A percentile compares a stretch with the other conserved stretches of the same genome.
phyloP scores from a whole-genome alignment of 768 basidiomycete genomes.

The Pleurotus djamor region DNA sequence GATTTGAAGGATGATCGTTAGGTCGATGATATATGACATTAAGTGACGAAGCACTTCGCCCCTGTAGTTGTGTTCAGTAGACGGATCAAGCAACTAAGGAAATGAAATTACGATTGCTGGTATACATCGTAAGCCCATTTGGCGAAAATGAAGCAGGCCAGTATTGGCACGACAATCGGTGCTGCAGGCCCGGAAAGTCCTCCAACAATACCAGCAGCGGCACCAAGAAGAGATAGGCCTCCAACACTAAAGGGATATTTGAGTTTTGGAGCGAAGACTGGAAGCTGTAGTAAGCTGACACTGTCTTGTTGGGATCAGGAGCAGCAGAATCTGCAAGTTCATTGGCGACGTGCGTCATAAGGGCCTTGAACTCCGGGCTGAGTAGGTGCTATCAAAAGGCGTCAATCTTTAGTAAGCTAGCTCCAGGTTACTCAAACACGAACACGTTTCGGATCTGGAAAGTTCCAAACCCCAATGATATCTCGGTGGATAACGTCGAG shows the following conservation, averaged over 20 bases:
- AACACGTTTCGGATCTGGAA: constrained; percentile 19
- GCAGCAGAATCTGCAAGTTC: neutral
- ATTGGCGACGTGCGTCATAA: constrained; percentile 14
- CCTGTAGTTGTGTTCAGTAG: neutral
- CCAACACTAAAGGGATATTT: neutral
- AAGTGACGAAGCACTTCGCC: constrained; percentile 12
- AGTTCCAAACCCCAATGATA: constrained; percentile 20
- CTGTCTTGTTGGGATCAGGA: neutral
- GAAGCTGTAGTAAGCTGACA: neutral
- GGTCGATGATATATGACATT: constrained; percentile 22
- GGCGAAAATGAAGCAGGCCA: constrained; percentile 13
- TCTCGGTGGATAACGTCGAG: constrained; percentile 20
- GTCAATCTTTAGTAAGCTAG: neutral
- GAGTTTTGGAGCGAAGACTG: neutral
- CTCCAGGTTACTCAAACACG: neutral
- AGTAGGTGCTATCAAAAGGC: constrained; percentile 10
- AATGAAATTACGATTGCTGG: constrained; percentile 13
- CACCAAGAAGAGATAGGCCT: neutral
- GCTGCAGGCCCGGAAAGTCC: constrained; percentile 12
- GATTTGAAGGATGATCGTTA: constrained; percentile 20
- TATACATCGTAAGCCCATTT: constrained; percentile 19
- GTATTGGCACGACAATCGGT: constrained; percentile 18
- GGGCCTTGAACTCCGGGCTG: constrained; percentile 13
- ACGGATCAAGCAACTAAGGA: neutral
- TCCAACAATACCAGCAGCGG: constrained; percentile 9